A percentile compares a stretch with the other conserved stretches of the same genome.
Conservation (phyloP, 805 yeast genomes). For the Candida ulmi region DNA sequence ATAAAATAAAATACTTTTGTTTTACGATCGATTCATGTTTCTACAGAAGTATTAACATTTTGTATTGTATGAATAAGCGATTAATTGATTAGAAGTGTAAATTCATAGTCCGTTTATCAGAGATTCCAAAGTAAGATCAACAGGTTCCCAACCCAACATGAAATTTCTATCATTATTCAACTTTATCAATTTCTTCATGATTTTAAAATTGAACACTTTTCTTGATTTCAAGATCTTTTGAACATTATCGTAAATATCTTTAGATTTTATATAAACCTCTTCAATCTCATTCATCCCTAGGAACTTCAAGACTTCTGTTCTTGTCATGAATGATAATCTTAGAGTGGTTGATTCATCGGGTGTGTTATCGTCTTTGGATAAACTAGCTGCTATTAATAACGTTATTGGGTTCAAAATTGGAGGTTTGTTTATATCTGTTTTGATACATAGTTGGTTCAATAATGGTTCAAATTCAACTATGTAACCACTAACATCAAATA, state of each 20-base stretch:
- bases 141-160: slow-evolving; percentile 15
- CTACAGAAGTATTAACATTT: too few species aligned
- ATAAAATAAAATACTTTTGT: too few species aligned
- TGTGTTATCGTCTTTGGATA: background rate
- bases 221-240: slow-evolving; percentile 2
- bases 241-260: slow-evolving; percentile 6
- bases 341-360: slow-evolving; percentile 9
- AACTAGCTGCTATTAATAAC: slow-evolving; percentile 1
- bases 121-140: slow-evolving; percentile 8
- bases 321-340: slow-evolving; percentile 7
- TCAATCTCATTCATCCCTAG: slow-evolving; percentile 19
- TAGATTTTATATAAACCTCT: slow-evolving; percentile 14
- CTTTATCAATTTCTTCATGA: slow-evolving; percentile 11
- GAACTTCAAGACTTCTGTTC: slow-evolving; percentile 13
- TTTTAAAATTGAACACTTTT: slow-evolving; percentile 4
- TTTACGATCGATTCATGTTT: too few species aligned
- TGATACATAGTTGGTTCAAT: slow-evolving; percentile 11
- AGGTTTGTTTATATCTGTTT: background rate
- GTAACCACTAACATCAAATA: slow-evolving; percentile 9
- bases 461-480: slow-evolving; percentile 17
- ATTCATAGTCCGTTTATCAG: background rate
- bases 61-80: too few species aligned
- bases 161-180: slow-evolving; percentile 5
- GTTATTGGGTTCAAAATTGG: slow-evolving; percentile 12
- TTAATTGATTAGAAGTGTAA: too few species aligned